These are phyloP conservation scores for Podaxis sp. DNA, from an alignment of 768 basidiomycete genomes.

Conservation along the genomic window DNA sequence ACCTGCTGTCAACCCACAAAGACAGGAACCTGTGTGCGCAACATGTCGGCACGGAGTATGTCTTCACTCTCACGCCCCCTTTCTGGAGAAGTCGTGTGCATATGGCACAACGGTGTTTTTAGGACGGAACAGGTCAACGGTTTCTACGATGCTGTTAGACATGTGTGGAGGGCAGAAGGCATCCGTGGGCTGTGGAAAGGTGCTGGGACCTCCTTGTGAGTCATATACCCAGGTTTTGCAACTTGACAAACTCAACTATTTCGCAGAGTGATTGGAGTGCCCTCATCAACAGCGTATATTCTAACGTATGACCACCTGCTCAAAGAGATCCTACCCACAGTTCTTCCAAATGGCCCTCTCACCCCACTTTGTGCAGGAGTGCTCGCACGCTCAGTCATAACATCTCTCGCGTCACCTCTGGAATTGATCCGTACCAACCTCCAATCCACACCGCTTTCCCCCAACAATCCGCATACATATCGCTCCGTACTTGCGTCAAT, in stretches of 20 bases:
- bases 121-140: slow-evolving; percentile 76
- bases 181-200: slow-evolving; percentile 93
- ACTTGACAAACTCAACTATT: slow-evolving; percentile 17
- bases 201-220: slow-evolving; percentile 86
- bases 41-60: slow-evolving; percentile 57
- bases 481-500: slow-evolving; percentile 71
- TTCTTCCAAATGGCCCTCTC: slow-evolving; percentile 52
- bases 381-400: slow-evolving; percentile 75
- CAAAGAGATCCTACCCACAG: slow-evolving; percentile 56
- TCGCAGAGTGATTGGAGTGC: slow-evolving; percentile 82
- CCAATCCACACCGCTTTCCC: slow-evolving; percentile 79
- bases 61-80: slow-evolving; percentile 43
- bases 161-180: slow-evolving; percentile 83
- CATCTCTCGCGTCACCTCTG: slow-evolving; percentile 80
- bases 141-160: slow-evolving; percentile 80
- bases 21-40: slow-evolving; percentile 59
- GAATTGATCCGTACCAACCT: slow-evolving; percentile 94
- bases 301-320: slow-evolving; percentile 90
- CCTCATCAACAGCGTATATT: slow-evolving; percentile 92
- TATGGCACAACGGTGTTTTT: slow-evolving; percentile 75
- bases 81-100: slow-evolving; percentile 66
- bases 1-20: slow-evolving; percentile 72
- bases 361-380: slow-evolving; percentile 83
- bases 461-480: slow-evolving; percentile 73
- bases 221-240: background rate